Base-by-base conservation (phyloP, 371 early-diverging fungal genomes). In the Mortierella sp. region DNA sequence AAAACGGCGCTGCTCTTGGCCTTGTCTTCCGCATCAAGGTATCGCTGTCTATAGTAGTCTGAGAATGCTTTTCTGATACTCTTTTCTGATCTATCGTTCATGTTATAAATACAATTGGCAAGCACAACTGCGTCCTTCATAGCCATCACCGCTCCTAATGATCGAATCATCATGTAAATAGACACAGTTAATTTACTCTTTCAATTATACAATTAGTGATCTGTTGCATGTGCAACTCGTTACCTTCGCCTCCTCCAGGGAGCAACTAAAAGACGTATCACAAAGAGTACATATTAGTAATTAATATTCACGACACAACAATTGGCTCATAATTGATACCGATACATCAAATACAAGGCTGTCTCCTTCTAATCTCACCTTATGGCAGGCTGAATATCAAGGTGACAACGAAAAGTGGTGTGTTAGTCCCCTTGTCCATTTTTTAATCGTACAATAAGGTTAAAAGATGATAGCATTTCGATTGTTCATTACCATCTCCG, bases 41-140 rank as follows among this genome's bases (percentile, higher is more conserved):
- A 60, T 13, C 67, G 59, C 15, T 67, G 60, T 1, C 57, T 38
- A 16, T 68, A 60, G n/a, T 48, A 68, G 22, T 47, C 21, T 32
- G 45, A 32, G 50, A 68, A 68, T 33, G 50, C 68, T 1, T 52
- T 22, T 11, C 32, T n/a, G 60, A 68, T 48, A 24, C 36, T 50
- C 33, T 47, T 41, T 13, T 50, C 0, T 10, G 50, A 45, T 4
- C 2, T 15, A 33, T 45, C 32, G 0, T 19, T 36, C 58, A 68
- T 38, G 15, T 59, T 38, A 19, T 60, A 68, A 10, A 68, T 22
- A 16, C 60, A 58, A 38, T 68, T 68, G 19, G 60, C 68, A 10
- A 60, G 24, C 16, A 60, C 40, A 16, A 67, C 67, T 9, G 68
- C 68, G 10, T 68, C 68, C 28, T 60, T 48, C 60, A 68, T 60